Percentiles rank a stretch among this genome's conserved stretches.
Evolutionary conservation across 2,329 filamentous ascomycete genomes (phyloP).

Genomic region (Verticillium albo-atrum): DNA sequence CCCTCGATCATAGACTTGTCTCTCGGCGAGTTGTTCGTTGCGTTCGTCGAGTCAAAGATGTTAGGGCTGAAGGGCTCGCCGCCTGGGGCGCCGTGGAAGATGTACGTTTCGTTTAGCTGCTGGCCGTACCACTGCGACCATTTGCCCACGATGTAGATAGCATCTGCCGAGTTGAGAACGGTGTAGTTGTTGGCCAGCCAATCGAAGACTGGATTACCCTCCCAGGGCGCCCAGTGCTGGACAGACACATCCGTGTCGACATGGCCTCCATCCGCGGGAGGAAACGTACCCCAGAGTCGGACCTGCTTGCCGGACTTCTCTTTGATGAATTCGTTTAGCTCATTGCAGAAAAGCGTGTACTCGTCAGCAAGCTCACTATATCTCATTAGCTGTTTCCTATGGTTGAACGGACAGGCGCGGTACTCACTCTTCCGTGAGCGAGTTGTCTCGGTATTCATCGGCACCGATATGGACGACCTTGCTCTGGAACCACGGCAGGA

Average conservation of each 20-base stretch:
- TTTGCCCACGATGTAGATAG: constrained; percentile 18
- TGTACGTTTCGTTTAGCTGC: constrained; percentile 12
- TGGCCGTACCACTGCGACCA: constrained; percentile 11
- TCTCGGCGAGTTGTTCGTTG: constrained; percentile 11
- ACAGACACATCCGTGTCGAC: constrained; percentile 34
- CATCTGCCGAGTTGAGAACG: constrained; percentile 3
- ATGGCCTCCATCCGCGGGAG: constrained; percentile 31
- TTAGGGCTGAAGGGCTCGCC: constrained; percentile 14
- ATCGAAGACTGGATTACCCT: constrained; percentile 14
- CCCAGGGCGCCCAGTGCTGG: constrained; percentile 34
- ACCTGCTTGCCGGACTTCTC: constrained; percentile 32
- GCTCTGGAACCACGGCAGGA: constrained; percentile 49
- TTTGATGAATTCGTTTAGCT: constrained; percentile 39
- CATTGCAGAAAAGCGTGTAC: constrained; percentile 47
- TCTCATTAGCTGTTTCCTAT: background rate
- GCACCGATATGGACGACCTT: constrained; percentile 51
- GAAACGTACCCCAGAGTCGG: constrained; percentile 47
- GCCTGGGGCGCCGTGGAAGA: constrained; percentile 14
- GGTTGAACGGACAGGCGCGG: background rate
- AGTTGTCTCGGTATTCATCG: constrained; percentile 40
- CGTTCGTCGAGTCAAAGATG: constrained; percentile 15
- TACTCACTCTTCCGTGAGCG: background rate
- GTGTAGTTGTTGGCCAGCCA: constrained; percentile 17
- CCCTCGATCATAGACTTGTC: constrained; percentile 12
- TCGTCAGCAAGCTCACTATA: constrained; percentile 30